Percentiles rank a stretch among this genome's conserved stretches.
These are phyloP conservation scores for Stylosanthes scabra DNA, from an alignment of 331 rosid genomes.

Conservation along the genomic window DNA sequence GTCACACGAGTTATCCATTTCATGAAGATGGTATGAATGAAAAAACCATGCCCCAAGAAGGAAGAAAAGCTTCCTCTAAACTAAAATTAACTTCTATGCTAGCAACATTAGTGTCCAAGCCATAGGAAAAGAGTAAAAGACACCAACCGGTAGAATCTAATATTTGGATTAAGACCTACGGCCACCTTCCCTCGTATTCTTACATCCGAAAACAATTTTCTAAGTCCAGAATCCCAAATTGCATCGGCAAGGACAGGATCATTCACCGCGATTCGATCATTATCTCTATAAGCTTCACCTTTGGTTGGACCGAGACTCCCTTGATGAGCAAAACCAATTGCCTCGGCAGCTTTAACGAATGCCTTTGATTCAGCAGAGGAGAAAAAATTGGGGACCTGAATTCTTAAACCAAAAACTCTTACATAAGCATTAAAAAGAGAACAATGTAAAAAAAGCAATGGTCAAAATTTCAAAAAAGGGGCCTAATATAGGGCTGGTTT, in stretches of 20 bases:
- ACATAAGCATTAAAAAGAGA: slow-evolving; percentile 23
- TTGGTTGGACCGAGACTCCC: slow-evolving; percentile 88
- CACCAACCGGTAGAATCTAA: slow-evolving; percentile 85
- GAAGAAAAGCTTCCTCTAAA: not conserved
- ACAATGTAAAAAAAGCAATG: not conserved
- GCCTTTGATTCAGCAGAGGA: slow-evolving; percentile 77
- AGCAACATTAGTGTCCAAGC: not conserved
- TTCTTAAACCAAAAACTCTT: slow-evolving; percentile 27
- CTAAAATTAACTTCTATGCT: not conserved
- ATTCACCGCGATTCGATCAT: slow-evolving; percentile 76
- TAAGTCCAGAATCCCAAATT: slow-evolving; percentile 84
- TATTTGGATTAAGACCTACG: slow-evolving; percentile 86
- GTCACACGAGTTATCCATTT: slow-evolving; percentile 5
- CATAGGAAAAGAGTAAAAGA: slow-evolving; percentile 28
- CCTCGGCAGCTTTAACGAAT: slow-evolving; percentile 73
- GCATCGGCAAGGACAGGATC: slow-evolving; percentile 73
- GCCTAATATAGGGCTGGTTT: no score
- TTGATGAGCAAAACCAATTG: slow-evolving; percentile 80
- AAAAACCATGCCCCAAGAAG: slow-evolving; percentile 15
- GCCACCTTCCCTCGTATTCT: slow-evolving; percentile 76
- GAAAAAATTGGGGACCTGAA: slow-evolving; percentile 78
- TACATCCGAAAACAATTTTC: slow-evolving; percentile 65
- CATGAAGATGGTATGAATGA: slow-evolving; percentile 5
- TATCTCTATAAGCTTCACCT: slow-evolving; percentile 93
- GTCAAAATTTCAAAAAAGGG: no score